Evolutionary conservation across 2,329 filamentous ascomycete genomes (phyloP).

Genomic region (Cercospora sojina): DNA sequence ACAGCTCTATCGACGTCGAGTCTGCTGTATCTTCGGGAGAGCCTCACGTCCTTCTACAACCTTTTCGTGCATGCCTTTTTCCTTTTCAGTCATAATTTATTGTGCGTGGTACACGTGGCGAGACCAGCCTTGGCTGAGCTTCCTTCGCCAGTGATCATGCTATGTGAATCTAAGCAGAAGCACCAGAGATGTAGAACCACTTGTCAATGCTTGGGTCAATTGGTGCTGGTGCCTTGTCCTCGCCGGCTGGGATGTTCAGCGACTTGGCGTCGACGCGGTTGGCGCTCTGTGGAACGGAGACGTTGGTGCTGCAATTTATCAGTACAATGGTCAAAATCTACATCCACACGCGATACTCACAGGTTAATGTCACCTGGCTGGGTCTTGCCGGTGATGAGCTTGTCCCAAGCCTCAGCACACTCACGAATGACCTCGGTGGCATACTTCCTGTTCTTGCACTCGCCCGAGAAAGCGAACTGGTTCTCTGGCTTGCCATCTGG

Average conservation of each 20-base stretch:
- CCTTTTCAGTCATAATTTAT: neutral
- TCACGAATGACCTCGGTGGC: slow-evolving; percentile 93
- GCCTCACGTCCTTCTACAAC: neutral
- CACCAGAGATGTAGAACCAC: slow-evolving; percentile 99
- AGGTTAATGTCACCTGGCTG: slow-evolving; percentile 73
- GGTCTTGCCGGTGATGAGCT: slow-evolving; percentile 87
- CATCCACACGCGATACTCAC: slow-evolving; percentile 56
- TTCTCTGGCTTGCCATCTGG: slow-evolving; percentile 99
- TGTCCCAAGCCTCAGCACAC: slow-evolving; percentile 96
- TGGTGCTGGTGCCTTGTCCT: slow-evolving; percentile 80
- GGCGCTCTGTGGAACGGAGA: slow-evolving; percentile 69
- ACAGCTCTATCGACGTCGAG: slow-evolving; percentile 7
- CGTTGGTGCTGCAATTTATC: slow-evolving; percentile 65
- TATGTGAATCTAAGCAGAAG: slow-evolving; percentile 48
- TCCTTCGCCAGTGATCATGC: neutral
- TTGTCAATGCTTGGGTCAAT: slow-evolving; percentile 98
- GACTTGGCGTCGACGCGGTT: slow-evolving; percentile 68
- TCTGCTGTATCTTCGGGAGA: neutral
- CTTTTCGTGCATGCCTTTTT: neutral
- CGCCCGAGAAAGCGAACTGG: slow-evolving; percentile 99
- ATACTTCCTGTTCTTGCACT: slow-evolving; percentile 99
- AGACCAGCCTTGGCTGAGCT: neutral
- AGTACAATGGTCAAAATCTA: neutral
- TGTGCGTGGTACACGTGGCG: neutral
- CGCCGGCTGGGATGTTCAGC: slow-evolving; percentile 73